phyloP scores from a whole-genome alignment of 1,139 yeast genomes.

The Saccharomycopsis crataegensis region DNA sequence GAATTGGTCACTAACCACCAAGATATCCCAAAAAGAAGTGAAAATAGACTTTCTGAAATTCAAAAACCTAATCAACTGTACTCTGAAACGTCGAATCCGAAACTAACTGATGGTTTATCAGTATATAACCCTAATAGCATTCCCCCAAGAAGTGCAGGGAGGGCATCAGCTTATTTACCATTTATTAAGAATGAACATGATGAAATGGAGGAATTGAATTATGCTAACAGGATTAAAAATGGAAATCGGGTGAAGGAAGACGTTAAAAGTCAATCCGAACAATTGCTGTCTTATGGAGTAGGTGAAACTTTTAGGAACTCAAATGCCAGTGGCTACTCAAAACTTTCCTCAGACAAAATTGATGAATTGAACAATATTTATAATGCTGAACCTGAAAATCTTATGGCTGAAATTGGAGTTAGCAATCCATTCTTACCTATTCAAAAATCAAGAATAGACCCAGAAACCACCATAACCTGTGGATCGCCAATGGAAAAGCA shows the following conservation, averaged over 20 bases:
- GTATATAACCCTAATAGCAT: background rate
- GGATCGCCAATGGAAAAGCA: no score
- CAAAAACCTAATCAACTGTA: background rate
- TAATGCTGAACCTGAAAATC: background rate
- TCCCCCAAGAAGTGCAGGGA: constrained; percentile 3
- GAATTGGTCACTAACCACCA: background rate
- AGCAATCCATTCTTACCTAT: background rate
- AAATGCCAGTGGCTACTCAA: background rate
- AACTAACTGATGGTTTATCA: background rate
- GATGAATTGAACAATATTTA: background rate
- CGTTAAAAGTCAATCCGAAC: no score
- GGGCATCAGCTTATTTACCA: background rate
- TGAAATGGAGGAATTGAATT: no score
- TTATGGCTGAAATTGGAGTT: background rate
- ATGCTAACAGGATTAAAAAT: no score
- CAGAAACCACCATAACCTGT: no score
- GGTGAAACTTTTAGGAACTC: background rate
- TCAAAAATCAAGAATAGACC: no score
- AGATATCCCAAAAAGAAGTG: constrained; percentile 1
- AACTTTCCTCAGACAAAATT: background rate
- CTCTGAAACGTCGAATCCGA: background rate
- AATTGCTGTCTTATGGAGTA: no score
- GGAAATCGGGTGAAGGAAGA: no score
- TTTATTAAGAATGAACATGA: background rate
- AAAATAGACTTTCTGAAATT: background rate